Percentiles rank a stretch among this genome's conserved stretches.
phyloP scores from a whole-genome alignment of 78 protist species.

The Dictyostelium firmibasis region DNA sequence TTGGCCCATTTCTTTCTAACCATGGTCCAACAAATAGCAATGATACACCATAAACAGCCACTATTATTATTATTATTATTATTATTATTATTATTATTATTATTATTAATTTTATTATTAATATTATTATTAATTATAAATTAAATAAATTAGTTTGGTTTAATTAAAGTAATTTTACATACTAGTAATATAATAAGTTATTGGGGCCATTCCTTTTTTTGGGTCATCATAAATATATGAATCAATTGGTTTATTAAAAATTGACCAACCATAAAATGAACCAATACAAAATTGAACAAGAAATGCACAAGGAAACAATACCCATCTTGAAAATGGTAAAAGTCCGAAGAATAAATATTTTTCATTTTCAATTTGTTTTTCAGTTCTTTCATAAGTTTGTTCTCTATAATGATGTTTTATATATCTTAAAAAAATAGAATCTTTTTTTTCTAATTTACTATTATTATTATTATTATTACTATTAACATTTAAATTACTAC shows the following conservation, averaged over 20 bases:
- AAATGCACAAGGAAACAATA: conserved; percentile 8
- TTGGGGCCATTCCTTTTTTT: conserved; percentile 22
- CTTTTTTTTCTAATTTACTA: too few species aligned
- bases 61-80: too few species aligned
- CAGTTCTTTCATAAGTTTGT: background rate
- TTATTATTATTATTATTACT: too few species aligned
- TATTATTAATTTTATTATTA: too few species aligned
- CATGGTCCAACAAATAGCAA: conserved; percentile 44
- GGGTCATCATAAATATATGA: background rate
- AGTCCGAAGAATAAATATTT: too few species aligned
- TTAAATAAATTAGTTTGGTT: too few species aligned
- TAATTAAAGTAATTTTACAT: too few species aligned
- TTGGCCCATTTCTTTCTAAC: conserved; percentile 69
- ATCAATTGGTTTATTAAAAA: conserved; percentile 43
- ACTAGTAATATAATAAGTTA: conserved; percentile 38
- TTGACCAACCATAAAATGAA: conserved; percentile 29
- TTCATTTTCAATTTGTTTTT: conserved; percentile 17
- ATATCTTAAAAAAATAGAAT: background rate
- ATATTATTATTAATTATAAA: too few species aligned
- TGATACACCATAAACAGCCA: conserved; percentile 38
- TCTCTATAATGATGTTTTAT: background rate
- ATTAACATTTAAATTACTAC: too few species aligned
- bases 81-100: too few species aligned
- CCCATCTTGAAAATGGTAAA: background rate
- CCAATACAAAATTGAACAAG: conserved; percentile 21